Evolutionary conservation across 148 eudicot species (phyloP).

Genomic region (Fallopia convolvulus): DNA sequence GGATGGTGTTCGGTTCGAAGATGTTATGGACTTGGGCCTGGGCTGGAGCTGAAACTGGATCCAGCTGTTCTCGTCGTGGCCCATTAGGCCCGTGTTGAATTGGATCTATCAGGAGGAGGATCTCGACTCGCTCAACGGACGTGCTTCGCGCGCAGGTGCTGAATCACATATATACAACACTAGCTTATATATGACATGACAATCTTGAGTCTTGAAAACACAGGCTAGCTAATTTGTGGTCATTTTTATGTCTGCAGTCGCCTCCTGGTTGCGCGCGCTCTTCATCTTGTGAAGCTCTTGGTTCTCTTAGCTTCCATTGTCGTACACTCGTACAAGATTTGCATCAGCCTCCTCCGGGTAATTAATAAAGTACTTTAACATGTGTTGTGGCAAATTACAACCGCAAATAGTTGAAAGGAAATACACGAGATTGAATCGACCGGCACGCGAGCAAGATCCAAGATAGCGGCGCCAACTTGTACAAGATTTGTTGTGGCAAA

Average conservation of each 20-base stretch:
- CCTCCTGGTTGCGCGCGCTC: constrained; percentile 28
- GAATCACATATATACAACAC: not conserved
- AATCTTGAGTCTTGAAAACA: not conserved
- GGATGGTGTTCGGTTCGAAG: constrained; percentile 18
- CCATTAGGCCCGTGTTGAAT: constrained; percentile 33
- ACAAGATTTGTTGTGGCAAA: no score
- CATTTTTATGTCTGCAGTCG: constrained; percentile 14
- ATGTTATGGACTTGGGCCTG: constrained; percentile 11
- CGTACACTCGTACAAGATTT: not conserved
- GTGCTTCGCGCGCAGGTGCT: constrained; percentile 15
- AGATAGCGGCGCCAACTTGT: not conserved
- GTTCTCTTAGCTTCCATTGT: not conserved
- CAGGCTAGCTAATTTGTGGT: not conserved
- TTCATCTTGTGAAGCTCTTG: not conserved
- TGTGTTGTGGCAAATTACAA: not conserved
- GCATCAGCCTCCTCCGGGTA: constrained; percentile 1
- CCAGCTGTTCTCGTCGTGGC: constrained; percentile 41
- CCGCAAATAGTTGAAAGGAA: not conserved
- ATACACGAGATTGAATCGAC: not conserved
- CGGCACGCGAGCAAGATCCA: not conserved
- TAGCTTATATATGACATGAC: not conserved
- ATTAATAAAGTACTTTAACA: not conserved
- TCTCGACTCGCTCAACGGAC: not conserved
- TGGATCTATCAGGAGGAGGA: constrained; percentile 22
- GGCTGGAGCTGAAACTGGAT: constrained; percentile 23